A percentile compares a stretch with the other conserved stretches of the same genome.
These are phyloP conservation scores for Cladosporium oxysporum DNA, from an alignment of 2,329 filamentous ascomycete genomes.

Conservation along the genomic window DNA sequence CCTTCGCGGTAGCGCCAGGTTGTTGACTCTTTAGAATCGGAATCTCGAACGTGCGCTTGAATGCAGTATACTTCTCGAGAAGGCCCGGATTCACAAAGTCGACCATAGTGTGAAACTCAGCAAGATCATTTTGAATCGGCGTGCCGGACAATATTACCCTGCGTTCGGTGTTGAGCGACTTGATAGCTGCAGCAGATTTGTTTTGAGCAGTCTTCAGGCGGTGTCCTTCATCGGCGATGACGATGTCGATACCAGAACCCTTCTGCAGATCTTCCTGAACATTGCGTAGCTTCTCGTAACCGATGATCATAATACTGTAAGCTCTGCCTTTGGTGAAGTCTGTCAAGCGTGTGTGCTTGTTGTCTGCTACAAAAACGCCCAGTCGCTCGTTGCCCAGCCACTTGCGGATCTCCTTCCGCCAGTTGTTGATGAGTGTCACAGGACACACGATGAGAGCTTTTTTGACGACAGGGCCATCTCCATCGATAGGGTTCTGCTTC, in stretches of 20 bases:
- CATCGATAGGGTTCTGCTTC: constrained; percentile 69
- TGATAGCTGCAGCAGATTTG: constrained; percentile 66
- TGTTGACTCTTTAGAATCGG: constrained; percentile 66
- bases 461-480: constrained; percentile 61
- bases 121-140: constrained; percentile 68
- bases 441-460: constrained; percentile 74
- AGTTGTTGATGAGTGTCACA: constrained; percentile 71
- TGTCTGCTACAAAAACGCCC: constrained; percentile 66
- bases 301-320: constrained; percentile 72
- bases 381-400: constrained; percentile 72
- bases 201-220: constrained; percentile 69
- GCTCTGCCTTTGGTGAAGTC: constrained; percentile 69
- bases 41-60: constrained; percentile 64
- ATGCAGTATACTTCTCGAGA: constrained; percentile 62
- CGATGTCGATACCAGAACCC: constrained; percentile 65
- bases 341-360: constrained; percentile 60
- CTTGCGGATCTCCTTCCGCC: constrained; percentile 71
- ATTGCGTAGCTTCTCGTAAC: constrained; percentile 68
- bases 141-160: constrained; percentile 67
- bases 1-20: constrained; percentile 61
- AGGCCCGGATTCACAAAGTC: constrained; percentile 70
- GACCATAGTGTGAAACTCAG: constrained; percentile 67
- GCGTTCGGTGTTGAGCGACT: constrained; percentile 61
- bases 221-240: constrained; percentile 71
- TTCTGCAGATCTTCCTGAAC: constrained; percentile 67